Percentiles rank a stretch among this genome's conserved stretches.
Evolutionary conservation across 441 rosid genomes (phyloP).

Genomic region (Codiaeum variegatum): DNA sequence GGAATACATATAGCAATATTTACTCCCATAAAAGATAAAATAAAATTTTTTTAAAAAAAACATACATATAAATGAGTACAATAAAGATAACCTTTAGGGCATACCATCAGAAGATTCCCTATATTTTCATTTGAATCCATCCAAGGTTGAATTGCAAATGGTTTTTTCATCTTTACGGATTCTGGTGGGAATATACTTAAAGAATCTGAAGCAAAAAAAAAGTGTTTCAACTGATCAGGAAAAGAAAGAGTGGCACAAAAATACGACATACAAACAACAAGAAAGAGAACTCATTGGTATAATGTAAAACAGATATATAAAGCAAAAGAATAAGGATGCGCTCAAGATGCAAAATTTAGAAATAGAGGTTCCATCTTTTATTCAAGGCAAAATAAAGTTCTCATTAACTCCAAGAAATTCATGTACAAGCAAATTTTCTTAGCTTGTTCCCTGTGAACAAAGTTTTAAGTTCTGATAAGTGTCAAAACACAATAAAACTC

Average conservation of each 20-base stretch:
- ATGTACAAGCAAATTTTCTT: background rate
- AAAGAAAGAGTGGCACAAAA: background rate
- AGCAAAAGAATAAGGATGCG: background rate
- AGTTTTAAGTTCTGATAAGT: background rate
- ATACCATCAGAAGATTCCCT: constrained; percentile 96
- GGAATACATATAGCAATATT: background rate
- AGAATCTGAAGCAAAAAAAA: constrained; percentile 43
- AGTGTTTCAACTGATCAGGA: constrained; percentile 4
- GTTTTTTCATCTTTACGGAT: constrained; percentile 60
- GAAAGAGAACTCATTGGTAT: background rate
- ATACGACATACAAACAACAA: background rate
- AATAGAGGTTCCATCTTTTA: background rate
- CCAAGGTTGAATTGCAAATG: constrained; percentile 90
- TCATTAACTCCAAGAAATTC: background rate
- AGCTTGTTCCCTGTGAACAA: background rate
- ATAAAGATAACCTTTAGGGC: constrained; percentile 17
- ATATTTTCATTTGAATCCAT: constrained; percentile 67
- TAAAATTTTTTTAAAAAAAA: background rate
- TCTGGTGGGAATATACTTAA: constrained; percentile 71
- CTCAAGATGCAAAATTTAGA: background rate
- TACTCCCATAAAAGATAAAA: background rate
- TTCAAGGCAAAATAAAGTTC: background rate
- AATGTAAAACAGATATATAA: background rate
- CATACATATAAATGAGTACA: background rate
- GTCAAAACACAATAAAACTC: background rate